These are phyloP conservation scores for Calonectria pauciramosa DNA, from an alignment of 2,329 filamentous ascomycete genomes.

Conservation along the genomic window DNA sequence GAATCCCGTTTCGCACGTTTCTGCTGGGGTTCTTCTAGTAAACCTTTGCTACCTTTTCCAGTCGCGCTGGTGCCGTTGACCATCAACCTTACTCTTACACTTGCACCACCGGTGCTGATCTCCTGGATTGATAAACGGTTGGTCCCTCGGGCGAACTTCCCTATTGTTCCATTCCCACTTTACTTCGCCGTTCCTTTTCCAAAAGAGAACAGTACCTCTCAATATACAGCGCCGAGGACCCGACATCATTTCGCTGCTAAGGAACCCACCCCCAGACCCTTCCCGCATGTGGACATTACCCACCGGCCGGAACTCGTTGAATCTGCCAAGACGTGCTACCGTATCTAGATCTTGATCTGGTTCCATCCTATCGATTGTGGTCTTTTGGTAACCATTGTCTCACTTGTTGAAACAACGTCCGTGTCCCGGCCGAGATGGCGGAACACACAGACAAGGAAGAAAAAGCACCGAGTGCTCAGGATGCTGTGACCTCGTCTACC, in stretches of 20 bases:
- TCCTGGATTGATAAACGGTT: neutral
- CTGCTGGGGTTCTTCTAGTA: conserved; percentile 6
- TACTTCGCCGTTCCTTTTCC: neutral
- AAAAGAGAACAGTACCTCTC: neutral
- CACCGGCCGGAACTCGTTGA: conserved; percentile 9
- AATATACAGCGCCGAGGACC: neutral
- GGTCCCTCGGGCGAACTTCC: neutral
- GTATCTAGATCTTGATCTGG: neutral
- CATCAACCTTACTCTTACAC: conserved; percentile 12
- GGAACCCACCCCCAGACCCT: neutral
- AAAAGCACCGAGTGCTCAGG: conserved; percentile 47
- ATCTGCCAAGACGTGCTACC: conserved; percentile 16
- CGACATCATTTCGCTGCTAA: conserved; percentile 13
- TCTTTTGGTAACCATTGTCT: neutral
- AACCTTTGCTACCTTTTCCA: conserved; percentile 7
- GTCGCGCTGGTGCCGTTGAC: neutral
- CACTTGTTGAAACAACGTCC: conserved; percentile 5
- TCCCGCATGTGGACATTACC: conserved; percentile 14
- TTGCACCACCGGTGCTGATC: conserved; percentile 2
- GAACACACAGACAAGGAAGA: conserved; percentile 46
- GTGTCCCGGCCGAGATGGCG: conserved; percentile 40
- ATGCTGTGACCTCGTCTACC: conserved; percentile 46
- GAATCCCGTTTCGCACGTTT: conserved; percentile 22
- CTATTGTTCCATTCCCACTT: neutral
- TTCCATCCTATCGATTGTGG: neutral